A percentile compares a stretch with the other conserved stretches of the same genome.
Conservation (phyloP, 2,329 filamentous ascomycete species). For the Tolypocladium endophyticum region DNA sequence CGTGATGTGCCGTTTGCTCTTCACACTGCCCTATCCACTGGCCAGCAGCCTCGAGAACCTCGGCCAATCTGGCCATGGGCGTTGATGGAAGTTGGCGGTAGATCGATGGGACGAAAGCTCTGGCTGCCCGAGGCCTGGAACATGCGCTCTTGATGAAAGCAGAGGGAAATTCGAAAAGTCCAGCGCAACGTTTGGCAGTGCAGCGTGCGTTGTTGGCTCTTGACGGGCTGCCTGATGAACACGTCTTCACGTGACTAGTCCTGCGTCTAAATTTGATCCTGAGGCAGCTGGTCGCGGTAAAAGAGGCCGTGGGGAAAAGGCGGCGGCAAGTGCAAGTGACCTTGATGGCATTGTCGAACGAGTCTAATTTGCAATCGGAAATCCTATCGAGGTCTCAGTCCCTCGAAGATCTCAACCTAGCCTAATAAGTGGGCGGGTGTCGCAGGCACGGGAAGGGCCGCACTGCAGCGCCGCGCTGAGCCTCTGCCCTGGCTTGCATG, state of each 20-base stretch:
- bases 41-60: background rate
- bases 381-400: background rate
- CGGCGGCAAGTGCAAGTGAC: background rate
- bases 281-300: background rate
- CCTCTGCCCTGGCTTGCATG: background rate
- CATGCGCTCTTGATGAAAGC: background rate
- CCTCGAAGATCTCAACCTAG: no score
- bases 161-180: background rate
- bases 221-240: background rate
- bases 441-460: background rate
- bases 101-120: background rate
- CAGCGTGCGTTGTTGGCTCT: background rate
- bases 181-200: background rate
- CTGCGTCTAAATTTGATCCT: background rate
- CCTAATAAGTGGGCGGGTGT: background rate
- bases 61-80: background rate
- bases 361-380: background rate
- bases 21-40: background rate
- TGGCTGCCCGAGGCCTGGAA: background rate
- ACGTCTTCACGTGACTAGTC: background rate
- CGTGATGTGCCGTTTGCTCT: background rate
- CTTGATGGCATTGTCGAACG: background rate
- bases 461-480: background rate
- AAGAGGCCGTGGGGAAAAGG: background rate
- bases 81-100: background rate